Evolutionary conservation across 164 flowering plant species (phyloP).

Genomic region (Nymphaea colorata): DNA sequence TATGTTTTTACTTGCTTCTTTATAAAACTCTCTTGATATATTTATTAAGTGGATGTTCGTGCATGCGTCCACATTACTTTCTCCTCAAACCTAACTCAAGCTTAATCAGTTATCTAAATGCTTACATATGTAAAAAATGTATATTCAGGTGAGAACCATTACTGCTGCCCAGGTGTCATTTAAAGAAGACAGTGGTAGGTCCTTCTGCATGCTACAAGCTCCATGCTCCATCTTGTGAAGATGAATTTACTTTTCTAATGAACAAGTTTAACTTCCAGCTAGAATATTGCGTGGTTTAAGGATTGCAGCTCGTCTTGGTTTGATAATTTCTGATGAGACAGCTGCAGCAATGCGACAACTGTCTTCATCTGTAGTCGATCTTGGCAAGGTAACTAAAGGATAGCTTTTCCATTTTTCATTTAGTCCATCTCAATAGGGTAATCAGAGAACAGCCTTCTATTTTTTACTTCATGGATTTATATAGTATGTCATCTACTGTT

Average conservation of each 20-base stretch:
- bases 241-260: too few relatives aligned
- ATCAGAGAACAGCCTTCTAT: too few relatives aligned
- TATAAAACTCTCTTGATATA: not conserved
- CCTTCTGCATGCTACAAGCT: constrained; percentile 3
- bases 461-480: not conserved
- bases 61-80: not conserved
- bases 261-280: constrained; percentile 30
- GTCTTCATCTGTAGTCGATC: constrained; percentile 30
- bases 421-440: too few relatives aligned
- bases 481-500: not conserved
- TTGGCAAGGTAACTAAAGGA: constrained; percentile 39
- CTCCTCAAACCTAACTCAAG: not conserved
- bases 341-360: constrained; percentile 45
- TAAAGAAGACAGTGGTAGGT: constrained; percentile 77
- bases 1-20: too few relatives aligned
- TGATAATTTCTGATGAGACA: constrained; percentile 58
- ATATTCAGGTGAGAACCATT: constrained; percentile 58
- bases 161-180: constrained; percentile 68
- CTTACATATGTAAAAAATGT: constrained; percentile 4
- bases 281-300: constrained; percentile 87
- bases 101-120: not conserved
- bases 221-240: not conserved
- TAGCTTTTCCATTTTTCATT: too few relatives aligned
- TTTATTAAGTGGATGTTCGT: too few relatives aligned
- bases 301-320: constrained; percentile 83